Conservation (phyloP, 2,329 filamentous ascomycete genomes). For the Coniochaeta ligniaria region DNA sequence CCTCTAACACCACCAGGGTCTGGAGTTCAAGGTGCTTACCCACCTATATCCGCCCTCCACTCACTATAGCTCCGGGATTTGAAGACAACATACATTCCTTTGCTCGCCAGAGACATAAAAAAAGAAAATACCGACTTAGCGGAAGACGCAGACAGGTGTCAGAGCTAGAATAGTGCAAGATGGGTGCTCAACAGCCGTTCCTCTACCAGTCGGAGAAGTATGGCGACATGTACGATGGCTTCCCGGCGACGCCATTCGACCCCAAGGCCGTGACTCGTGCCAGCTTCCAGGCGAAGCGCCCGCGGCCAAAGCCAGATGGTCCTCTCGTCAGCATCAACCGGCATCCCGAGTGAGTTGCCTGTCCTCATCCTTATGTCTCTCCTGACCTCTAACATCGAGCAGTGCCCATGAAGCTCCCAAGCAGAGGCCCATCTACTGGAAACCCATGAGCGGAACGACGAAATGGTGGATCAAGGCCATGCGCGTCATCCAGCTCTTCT, state of each 20-base stretch:
- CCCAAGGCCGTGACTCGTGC: conserved; percentile 80
- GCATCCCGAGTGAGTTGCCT: conserved; percentile 70
- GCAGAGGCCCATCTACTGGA: conserved; percentile 52
- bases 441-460: conserved; percentile 60
- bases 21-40: background rate
- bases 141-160: background rate
- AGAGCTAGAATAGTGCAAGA: conserved; percentile 7
- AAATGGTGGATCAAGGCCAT: conserved; percentile 66
- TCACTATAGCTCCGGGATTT: background rate
- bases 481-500: conserved; percentile 59
- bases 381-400: background rate
- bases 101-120: background rate
- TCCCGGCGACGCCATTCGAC: conserved; percentile 60
- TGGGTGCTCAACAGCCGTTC: conserved; percentile 49
- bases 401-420: conserved; percentile 58
- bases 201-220: conserved; percentile 55
- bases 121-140: background rate
- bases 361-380: background rate
- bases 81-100: background rate
- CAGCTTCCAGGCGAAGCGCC: conserved; percentile 59
- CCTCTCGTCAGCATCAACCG: conserved; percentile 76
- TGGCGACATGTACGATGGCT: conserved; percentile 33
- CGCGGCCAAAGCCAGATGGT: conserved; percentile 60
- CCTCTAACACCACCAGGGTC: background rate
- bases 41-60: background rate